A percentile compares a stretch with the other conserved stretches of the same genome.
Conservation (phyloP, 2,329 filamentous ascomycete genomes). For the Corinectria fuckeliana region DNA sequence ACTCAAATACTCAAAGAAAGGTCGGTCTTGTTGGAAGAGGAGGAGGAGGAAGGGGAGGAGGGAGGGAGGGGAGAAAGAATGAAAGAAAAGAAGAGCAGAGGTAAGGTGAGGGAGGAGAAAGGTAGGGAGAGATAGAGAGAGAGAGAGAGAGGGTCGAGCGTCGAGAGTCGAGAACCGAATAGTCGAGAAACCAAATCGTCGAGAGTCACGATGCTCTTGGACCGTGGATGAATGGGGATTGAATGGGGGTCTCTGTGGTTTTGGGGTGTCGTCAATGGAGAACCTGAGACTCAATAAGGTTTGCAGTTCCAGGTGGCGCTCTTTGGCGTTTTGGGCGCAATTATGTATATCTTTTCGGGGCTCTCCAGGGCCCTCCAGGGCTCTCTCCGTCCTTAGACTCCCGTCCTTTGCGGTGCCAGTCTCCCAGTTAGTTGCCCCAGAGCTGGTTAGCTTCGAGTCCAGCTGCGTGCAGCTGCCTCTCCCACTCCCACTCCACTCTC, state of each 20-base stretch:
- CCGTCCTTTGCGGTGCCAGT: conserved; percentile 5
- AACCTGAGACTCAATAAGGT: conserved; percentile 37
- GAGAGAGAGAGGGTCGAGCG: conserved; percentile 14
- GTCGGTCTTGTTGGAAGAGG: conserved; percentile 21
- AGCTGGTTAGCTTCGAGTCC: conserved; percentile 2
- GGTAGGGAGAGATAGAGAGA: conserved; percentile 19
- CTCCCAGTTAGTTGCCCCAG: neutral
- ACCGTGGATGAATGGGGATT: conserved; percentile 27
- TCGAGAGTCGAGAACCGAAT: neutral
- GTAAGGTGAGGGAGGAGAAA: neutral
- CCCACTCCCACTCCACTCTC: neutral
- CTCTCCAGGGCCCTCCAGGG: conserved; percentile 12
- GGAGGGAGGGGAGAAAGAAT: neutral
- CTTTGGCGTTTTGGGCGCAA: conserved; percentile 33
- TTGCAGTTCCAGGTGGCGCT: conserved; percentile 33
- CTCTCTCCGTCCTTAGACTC: conserved; percentile 1
- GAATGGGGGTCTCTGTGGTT: conserved; percentile 23
- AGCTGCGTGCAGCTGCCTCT: neutral
- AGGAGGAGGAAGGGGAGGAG: conserved; percentile 17
- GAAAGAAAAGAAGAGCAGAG: no score
- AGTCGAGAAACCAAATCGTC: conserved; percentile 5
- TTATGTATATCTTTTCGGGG: conserved; percentile 37
- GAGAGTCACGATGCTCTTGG: conserved; percentile 31
- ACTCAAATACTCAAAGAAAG: conserved; percentile 17
- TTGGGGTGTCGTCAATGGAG: conserved; percentile 34